Evolutionary conservation across 495 filamentous ascomycete genomes (phyloP), one percentile per base, ranked within the genome.

Genomic region (Neurospora cerealis): DNA sequence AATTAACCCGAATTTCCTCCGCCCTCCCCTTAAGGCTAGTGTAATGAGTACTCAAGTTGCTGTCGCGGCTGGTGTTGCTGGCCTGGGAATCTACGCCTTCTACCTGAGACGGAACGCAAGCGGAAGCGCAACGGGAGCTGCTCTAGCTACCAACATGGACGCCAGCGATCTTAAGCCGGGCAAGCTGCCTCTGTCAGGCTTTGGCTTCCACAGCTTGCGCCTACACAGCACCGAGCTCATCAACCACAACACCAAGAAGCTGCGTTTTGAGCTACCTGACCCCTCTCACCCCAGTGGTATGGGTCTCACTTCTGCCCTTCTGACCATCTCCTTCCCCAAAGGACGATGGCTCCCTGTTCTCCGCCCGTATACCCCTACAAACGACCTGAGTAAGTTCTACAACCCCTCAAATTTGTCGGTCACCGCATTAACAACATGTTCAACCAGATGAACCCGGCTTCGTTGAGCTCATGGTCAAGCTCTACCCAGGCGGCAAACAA

Each of bases 211-310:
- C 46, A 81, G 78, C 17, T 80, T 87, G 5, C 73, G 79, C 54
- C 80, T 87, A 0, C 79, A 85, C 54, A 89, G 87, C 77, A 83
- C 85, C 69, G 85, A 91, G 75, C 74, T 80, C 2, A 84, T 92
- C 70, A 91, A 89, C 77, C 88, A 90, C 80, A 89, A 92, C 74
- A 91, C 89, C 5, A 92, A 91, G 77, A 84, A 85, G 41, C 79
- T 92, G 69, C 84, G 87, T 5, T 92, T 92, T 66, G 86, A 87
- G 73, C 83, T 91, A 10, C 89, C 90, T 0, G 83, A 87, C 24
- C 62, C 79, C n/a, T 79, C 81, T 9, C 77, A 78, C 46, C 77
- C 81, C 40, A 88, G 86, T 75, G 89, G 89, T 2, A 75, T 91
- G 5, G 60, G 78, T 3, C 81, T 90, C 46, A 88, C 87, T 6